Evolutionary conservation across 495 filamentous ascomycete species (phyloP), one percentile per base, ranked within the genome.

Genomic region (Aspergillus carlsbadensis): DNA sequence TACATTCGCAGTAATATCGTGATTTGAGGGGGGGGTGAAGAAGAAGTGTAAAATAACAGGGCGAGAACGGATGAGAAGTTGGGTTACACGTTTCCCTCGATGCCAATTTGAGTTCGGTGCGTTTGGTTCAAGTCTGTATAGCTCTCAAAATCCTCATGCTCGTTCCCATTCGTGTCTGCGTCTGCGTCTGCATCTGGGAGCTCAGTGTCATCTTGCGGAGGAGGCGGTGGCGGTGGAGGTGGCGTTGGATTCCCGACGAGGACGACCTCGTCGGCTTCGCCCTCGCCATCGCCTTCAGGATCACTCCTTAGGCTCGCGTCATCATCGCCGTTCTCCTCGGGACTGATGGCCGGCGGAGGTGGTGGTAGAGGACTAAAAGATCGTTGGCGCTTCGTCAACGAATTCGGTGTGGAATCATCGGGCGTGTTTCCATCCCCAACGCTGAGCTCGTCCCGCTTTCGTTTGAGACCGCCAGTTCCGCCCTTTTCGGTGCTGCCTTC

Each of bases 371-470:
- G 72, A 33, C 73, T 72, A 11, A 63, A 70, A 13, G 74, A 78
- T 36, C 72, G 73, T 43, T 71, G 71, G 45, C 70, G 61, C 51
- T 78, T 78, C 10, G 62, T 61, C 6, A 69, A 69, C 6, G 74
- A 71, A 31, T 51, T 36, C 5, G 58, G 54, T 14, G 42, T 59
- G 54, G 57, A 50, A 21, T 72, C 58, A 26, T 54, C 50, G 6
- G 47, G 47, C n/a, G 51, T 59, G 39, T 53, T 62, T 6, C 60
- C 70, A 14, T 70, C 64, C 1, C 68, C 66, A 5, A 61, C 62
- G 17, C 71, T 70, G n/a, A 57, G 45, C 10, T 58, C 77, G 63
- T 78, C 75, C 33, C 84, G 75, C 69, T 88, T 89, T 14, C 88
- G 81, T 70, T 91, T 91, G 20, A 82, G 72, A 24, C 26, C 36